A percentile compares a stretch with the other conserved stretches of the same genome.
phyloP scores from a whole-genome alignment of 2,329 filamentous ascomycete genomes.

The Zymoseptoria crescenta region DNA sequence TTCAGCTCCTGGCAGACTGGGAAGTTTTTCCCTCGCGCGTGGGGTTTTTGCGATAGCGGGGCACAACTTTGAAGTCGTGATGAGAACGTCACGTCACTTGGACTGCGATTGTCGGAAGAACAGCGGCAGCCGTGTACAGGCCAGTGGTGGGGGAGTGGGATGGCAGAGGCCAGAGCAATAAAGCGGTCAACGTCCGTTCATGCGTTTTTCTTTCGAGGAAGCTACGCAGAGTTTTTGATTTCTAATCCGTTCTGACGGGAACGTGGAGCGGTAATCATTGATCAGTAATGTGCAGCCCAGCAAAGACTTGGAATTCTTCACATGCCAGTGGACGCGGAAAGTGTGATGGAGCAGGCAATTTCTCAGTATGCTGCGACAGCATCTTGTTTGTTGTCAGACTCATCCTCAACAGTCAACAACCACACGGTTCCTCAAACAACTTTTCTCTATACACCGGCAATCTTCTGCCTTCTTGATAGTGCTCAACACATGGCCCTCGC shows the following conservation, averaged over 20 bases:
- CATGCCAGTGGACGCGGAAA: no score
- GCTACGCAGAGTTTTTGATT: neutral
- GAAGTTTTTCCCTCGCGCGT: neutral
- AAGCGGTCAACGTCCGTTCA: no score
- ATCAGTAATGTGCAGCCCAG: no score
- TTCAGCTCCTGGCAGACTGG: neutral
- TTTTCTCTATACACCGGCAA: neutral
- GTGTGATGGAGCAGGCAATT: no score
- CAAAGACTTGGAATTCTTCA: no score
- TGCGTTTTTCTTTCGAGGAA: no score
- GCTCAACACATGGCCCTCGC: neutral
- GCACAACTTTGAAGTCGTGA: neutral
- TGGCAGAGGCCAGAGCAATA: neutral
- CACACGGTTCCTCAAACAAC: neutral
- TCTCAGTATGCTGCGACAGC: neutral
- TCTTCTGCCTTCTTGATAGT: neutral
- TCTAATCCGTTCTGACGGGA: neutral
- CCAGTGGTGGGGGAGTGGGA: neutral
- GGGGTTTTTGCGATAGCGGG: neutral
- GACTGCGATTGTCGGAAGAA: neutral
- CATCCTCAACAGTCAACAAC: neutral
- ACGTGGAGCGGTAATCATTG: neutral
- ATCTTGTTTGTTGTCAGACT: neutral
- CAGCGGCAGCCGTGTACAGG: neutral
- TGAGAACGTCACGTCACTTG: neutral